Evolutionary conservation across 2,329 filamentous ascomycete species (phyloP), one percentile per base, ranked within the genome.

Genomic region (Blumeriella jaapii): DNA sequence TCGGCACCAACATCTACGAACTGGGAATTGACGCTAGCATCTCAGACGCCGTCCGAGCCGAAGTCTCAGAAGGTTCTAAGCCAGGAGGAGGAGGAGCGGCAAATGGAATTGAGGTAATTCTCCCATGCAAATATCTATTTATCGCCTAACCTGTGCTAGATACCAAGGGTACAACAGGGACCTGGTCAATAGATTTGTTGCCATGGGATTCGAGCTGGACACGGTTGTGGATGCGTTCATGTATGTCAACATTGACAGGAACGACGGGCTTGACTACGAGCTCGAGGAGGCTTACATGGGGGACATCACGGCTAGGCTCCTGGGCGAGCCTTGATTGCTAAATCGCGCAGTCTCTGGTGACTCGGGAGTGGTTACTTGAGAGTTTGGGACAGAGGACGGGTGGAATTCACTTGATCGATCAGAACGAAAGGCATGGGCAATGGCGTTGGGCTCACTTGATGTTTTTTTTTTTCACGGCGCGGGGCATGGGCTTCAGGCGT

Each of bases 231-330:
- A 80, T 7, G 83, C 85, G 0, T 93, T 95, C 52, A 69, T 79
- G 34, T 82, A 71, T 41, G 78, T 91, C 6, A 93, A 32, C 15
- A 30, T 40, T 19, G 29, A 32, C 17, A 12, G 29, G 16, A 38
- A 38, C 18, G 29, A 29, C 17, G 35, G 35, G 8, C 29, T 32
- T 12, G 35, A 38, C 14, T 38, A 38, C 56, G 78, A 83, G 50
- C 64, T 94, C n/a, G 84, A 93, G 54, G 82, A 91, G 51, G 85
- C 79, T 1, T 87, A 86, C 49, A 84, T 93, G 71, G 85, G 83
- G 3, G 86, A 94, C 48, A 79, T 96, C 44, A 93, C 84, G 0
- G 83, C 85, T 12, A 70, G 81, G 39, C 69, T 96, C 5, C 74
- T 95, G 20, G 82, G 82, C 23, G 87, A 95, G 59, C 70, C 74